Evolutionary conservation across 352 stramenopile genomes (phyloP).

Genomic region (Pythium rishiriense): DNA sequence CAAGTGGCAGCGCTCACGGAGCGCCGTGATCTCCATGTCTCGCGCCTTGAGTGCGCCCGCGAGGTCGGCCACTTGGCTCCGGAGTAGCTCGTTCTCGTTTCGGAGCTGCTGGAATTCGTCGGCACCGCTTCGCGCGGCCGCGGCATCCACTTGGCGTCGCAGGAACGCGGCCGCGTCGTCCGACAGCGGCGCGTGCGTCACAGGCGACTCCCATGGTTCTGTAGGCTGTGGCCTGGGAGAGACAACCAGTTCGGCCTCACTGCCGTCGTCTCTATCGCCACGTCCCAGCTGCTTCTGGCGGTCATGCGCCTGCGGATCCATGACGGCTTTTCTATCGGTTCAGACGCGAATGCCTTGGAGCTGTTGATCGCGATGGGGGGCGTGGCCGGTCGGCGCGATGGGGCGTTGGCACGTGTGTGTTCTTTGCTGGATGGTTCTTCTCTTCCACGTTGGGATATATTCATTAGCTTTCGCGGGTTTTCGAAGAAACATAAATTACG

Average conservation of each 20-base stretch:
- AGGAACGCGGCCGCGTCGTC: slow-evolving; percentile 21
- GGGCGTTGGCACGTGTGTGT: too few species aligned
- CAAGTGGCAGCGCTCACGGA: slow-evolving; percentile 67
- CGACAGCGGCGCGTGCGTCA: slow-evolving; percentile 9
- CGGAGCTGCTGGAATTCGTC: slow-evolving; percentile 25
- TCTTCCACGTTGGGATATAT: not conserved
- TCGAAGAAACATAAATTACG: slow-evolving; percentile 5
- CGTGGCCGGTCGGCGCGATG: not conserved
- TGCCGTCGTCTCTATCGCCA: not conserved
- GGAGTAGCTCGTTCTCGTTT: slow-evolving; percentile 50
- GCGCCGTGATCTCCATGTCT: slow-evolving; percentile 68
- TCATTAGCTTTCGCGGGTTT: not conserved
- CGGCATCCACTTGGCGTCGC: slow-evolving; percentile 2
- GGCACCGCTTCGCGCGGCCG: not conserved
- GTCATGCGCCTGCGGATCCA: not conserved
- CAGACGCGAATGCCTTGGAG: too few species aligned
- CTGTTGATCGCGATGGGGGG: not conserved
- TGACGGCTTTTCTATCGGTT: too few species aligned
- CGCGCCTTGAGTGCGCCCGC: slow-evolving; percentile 64
- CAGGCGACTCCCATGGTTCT: too few species aligned
- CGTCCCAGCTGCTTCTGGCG: not conserved
- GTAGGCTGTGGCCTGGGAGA: too few species aligned
- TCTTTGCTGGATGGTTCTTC: not conserved
- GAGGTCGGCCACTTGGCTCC: slow-evolving; percentile 59
- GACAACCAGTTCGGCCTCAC: too few species aligned